Base-by-base conservation (phyloP, 1,139 yeast species). In the Suhomyces atakaporum region DNA sequence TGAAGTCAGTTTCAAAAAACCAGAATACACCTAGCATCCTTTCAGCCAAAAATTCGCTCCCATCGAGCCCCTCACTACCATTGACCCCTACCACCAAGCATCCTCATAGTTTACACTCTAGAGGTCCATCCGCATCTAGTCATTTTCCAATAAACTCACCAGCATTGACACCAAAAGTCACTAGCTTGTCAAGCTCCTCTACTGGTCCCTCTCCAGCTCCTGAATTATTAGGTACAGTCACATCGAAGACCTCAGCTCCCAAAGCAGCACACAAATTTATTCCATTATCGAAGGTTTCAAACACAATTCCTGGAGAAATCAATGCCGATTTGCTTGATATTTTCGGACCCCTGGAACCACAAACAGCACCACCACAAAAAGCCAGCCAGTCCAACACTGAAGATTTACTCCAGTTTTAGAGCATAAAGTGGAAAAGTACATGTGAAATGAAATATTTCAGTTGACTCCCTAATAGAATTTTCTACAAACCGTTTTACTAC, bases 261-360 rank as follows among this genome's bases (percentile, higher is more conserved):
- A n/a, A n/a, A n/a, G n/a, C 30, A 9, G 7, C 38, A 16, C 36
- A 24, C n/a, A 35, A 33, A 7, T 37, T 39, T 12, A 39, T 37
- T n/a, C 31, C 42, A 7, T 16, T 40, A 8, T 21, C 21, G 2
- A 21, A 26, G 5, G 12, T 21, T 12, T 21, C 22, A 14, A 14
- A 13, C 11, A 15, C 22, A 7, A 7, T n/a, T 2, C n/a, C 29
- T 2, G 19, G 16, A 9, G 26, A 20, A 7, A 25, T 31, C 4
- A 28, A 36, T 14, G 25, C 27, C 4, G 42, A 41, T 19, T 33
- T 41, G 16, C 14, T 41, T 11, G 44, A 41, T 16, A 36, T 42
- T 7, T 42, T 39, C 30, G 41, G 41, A 3, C 15, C 33, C 3
- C 16, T 27, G 10, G n/a, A n/a, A n/a, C n/a, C 33, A 2, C 12